phyloP scores from a whole-genome alignment of 2,329 filamentous ascomycete species.

The Cladophialophora carrionii region DNA sequence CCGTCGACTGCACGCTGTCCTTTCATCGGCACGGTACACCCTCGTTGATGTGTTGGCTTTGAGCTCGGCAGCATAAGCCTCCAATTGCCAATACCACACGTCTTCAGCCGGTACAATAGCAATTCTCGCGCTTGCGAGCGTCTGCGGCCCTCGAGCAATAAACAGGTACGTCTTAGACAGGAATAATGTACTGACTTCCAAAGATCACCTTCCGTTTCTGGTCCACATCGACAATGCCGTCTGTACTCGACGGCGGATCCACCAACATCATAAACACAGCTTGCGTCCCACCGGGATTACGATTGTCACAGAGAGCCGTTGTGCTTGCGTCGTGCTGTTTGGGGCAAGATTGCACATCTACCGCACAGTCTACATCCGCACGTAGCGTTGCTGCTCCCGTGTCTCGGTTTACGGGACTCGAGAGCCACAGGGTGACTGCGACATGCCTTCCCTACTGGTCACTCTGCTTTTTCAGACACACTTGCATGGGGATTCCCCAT shows the following conservation, averaged over 20 bases:
- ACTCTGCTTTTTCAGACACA: not conserved
- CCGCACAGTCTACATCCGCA: too few relatives aligned
- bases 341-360: not conserved
- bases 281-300: not conserved
- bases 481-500: not conserved
- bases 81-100: not conserved
- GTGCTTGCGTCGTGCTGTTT: not conserved
- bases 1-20: slow-evolving; percentile 15
- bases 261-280: not conserved
- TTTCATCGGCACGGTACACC: slow-evolving; percentile 12
- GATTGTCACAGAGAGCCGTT: not conserved
- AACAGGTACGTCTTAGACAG: not conserved
- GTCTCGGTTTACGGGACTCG: not conserved
- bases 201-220: not conserved
- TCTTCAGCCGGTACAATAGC: not conserved
- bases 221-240: not conserved
- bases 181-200: not conserved
- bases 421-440: not conserved
- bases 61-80: slow-evolving; percentile 1
- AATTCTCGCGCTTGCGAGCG: not conserved
- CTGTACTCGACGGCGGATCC: not conserved
- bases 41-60: not conserved
- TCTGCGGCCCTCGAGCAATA: not conserved
- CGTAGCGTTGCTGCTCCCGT: not conserved
- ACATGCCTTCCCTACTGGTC: not conserved